Percentiles rank a stretch among this genome's conserved stretches.
These are phyloP conservation scores for Penicillium corylophilum DNA, from an alignment of 2,329 filamentous ascomycete species.

Conservation along the genomic window DNA sequence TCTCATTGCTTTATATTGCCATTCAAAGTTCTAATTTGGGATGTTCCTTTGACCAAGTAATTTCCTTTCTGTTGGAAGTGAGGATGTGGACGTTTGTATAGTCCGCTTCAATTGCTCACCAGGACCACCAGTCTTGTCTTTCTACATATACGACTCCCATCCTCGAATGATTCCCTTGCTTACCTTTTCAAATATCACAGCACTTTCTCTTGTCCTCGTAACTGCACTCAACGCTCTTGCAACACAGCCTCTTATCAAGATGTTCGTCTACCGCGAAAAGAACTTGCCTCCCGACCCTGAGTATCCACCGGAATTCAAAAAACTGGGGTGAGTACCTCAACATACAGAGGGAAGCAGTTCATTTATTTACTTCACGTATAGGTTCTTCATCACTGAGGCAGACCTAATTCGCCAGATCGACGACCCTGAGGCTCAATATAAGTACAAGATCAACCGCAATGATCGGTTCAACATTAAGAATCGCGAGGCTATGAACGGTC, in stretches of 20 bases:
- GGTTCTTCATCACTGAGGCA: constrained; percentile 74
- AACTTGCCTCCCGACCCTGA: constrained; percentile 68
- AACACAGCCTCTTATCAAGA: constrained; percentile 38
- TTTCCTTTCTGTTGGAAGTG: background rate
- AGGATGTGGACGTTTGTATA: background rate
- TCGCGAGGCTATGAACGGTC: constrained; percentile 71
- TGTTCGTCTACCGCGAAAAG: constrained; percentile 73
- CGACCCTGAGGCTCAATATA: constrained; percentile 68
- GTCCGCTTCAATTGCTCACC: background rate
- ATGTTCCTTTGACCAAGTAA: background rate
- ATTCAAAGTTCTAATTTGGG: background rate
- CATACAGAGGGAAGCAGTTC: background rate
- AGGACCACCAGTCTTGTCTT: background rate
- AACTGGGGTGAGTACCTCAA: constrained; percentile 63
- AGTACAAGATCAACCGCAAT: constrained; percentile 71
- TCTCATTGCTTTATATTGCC: background rate
- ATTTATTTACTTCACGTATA: constrained; percentile 34
- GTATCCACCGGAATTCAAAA: constrained; percentile 64
- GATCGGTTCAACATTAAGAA: constrained; percentile 75
- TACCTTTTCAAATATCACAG: too few species aligned
- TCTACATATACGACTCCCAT: background rate
- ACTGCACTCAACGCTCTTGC: background rate
- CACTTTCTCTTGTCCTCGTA: constrained; percentile 1
- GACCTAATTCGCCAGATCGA: constrained; percentile 72
- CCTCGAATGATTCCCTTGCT: background rate